A percentile compares a stretch with the other conserved stretches of the same genome.
phyloP scores from a whole-genome alignment of 306 rosid genomes.

The Leucaena leucocephala region DNA sequence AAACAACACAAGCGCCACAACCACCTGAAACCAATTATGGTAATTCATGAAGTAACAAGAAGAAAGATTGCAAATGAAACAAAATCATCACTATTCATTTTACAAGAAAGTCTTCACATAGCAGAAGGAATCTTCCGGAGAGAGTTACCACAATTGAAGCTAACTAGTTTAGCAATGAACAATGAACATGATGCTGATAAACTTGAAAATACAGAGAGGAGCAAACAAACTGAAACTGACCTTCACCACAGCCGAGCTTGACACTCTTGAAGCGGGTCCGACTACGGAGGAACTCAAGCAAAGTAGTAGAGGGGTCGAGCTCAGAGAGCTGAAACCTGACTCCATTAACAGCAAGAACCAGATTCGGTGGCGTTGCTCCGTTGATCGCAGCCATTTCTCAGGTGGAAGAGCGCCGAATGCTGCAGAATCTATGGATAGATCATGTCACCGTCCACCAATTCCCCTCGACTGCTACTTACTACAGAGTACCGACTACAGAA shows the following conservation, averaged over 20 bases:
- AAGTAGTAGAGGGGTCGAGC: slow-evolving; percentile 71
- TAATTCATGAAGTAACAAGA: slow-evolving; percentile 28
- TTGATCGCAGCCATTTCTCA: slow-evolving; percentile 41
- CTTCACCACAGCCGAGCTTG: slow-evolving; percentile 90
- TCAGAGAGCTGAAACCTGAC: slow-evolving; percentile 59
- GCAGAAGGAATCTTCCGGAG: background rate
- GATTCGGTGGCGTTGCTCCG: slow-evolving; percentile 9
- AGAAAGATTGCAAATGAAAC: background rate
- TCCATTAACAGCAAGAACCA: slow-evolving; percentile 70
- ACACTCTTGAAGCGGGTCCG: slow-evolving; percentile 77
- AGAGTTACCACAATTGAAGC: background rate
- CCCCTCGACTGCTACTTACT: no score
- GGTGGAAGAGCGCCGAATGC: background rate
- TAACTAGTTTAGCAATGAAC: background rate
- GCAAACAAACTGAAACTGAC: slow-evolving; percentile 31
- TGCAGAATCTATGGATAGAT: background rate
- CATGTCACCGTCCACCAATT: background rate
- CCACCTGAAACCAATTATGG: slow-evolving; percentile 64
- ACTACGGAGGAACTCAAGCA: slow-evolving; percentile 72
- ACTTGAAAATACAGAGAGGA: background rate
- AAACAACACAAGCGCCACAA: slow-evolving; percentile 89
- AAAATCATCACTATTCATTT: background rate
- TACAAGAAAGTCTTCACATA: no score
- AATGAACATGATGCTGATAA: background rate
- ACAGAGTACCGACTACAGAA: background rate